Evolutionary conservation across 2,329 filamentous ascomycete genomes (phyloP).

Genomic region (Botrytis porri): DNA sequence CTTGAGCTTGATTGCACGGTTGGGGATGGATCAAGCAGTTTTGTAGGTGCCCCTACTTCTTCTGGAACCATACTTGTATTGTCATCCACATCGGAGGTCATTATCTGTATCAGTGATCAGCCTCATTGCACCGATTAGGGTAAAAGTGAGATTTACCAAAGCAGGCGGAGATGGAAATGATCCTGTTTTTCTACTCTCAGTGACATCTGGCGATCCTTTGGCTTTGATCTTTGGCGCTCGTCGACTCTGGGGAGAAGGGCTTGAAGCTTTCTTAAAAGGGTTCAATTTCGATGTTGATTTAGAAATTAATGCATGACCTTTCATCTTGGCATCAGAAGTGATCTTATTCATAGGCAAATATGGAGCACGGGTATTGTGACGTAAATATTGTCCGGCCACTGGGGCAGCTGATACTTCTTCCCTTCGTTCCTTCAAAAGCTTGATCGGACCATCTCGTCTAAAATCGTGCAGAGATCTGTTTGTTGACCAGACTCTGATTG

Average conservation of each 20-base stretch:
- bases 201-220: no score
- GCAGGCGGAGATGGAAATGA: not conserved
- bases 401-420: slow-evolving; percentile 13
- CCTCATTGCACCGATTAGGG: not conserved
- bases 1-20: not conserved
- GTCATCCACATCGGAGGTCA: not conserved
- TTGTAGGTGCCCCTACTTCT: not conserved
- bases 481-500: slow-evolving; percentile 15
- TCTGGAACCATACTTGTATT: not conserved
- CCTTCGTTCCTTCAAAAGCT: slow-evolving; percentile 16
- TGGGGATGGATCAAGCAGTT: not conserved
- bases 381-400: not conserved
- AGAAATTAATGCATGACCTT: not conserved
- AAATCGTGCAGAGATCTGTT: slow-evolving; percentile 12
- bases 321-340: not conserved
- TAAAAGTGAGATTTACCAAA: not conserved
- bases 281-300: not conserved
- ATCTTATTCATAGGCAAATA: slow-evolving; percentile 2
- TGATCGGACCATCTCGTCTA: slow-evolving; percentile 4
- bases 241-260: not conserved
- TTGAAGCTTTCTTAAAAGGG: not conserved
- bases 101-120: not conserved
- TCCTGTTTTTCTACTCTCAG: not conserved
- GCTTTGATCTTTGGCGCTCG: not conserved
- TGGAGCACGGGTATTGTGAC: slow-evolving; percentile 9